Evolutionary conservation across 441 rosid species (phyloP), one percentile per base, ranked within the genome.

Genomic region (Aquilaria agallochum): DNA sequence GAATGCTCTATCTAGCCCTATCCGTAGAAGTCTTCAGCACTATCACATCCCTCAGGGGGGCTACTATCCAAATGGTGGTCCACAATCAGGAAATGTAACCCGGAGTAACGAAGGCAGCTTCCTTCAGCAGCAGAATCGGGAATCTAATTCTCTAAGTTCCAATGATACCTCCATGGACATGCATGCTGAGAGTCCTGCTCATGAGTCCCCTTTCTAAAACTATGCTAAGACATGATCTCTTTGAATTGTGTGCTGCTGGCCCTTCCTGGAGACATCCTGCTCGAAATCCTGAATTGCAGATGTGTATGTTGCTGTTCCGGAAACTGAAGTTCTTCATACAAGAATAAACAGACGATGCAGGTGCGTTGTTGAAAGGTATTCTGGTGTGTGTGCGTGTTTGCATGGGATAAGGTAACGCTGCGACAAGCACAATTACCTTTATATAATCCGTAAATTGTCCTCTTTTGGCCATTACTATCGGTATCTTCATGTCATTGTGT

Each of bases 161-260:
- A 82, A 80, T 66, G 96, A 91, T 80, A 79, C 92, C 57, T 82
- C 96, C 52, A 91, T 91, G 97, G 96, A 91, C 71, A 88, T 91
- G 90, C 83, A 82, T 72, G 80, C 87, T 3, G 87, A 84, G 53
- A 65, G 68, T 52, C 61, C 68, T 20, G 33, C 68, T 56, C 68
- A 64, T 56, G 68, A 56, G 34, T 56, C 62, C 8, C 48, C 61
- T 34, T 56, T 49, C 30, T 65, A 50, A 65, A 59, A 50, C 58
- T 54, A 64, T 51, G 36, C 50, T 11, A 49, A 31, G 42, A 62
- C 60, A 51, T 31, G 42, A 36, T 4, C 7, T 36, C 6, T 8
- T 36, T 36, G 42, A 36, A 36, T 36, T 36, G 42, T 36, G 42
- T 4, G 42, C 42, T 36, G 42, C 5, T 36, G 50, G 59, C 34